Evolutionary conservation across 2,329 filamentous ascomycete genomes (phyloP).

Genomic region (Trichoderma sp.): DNA sequence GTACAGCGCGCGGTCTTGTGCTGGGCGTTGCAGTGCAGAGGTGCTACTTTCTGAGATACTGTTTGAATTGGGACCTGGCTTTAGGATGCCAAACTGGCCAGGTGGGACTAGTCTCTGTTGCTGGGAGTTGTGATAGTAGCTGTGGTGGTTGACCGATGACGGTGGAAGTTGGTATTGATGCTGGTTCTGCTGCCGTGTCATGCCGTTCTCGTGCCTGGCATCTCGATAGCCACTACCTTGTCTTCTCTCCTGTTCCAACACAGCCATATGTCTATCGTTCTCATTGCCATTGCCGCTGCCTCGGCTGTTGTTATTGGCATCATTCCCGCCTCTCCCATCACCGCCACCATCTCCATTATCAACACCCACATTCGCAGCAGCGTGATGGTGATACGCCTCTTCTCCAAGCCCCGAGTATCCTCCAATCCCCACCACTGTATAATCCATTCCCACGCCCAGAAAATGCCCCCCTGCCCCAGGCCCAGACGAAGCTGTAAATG

Average conservation of each 20-base stretch:
- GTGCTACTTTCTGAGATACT: not conserved
- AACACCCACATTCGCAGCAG: not conserved
- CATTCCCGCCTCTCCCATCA: not conserved
- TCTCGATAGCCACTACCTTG: not conserved
- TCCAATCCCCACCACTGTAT: slow-evolving; percentile 1
- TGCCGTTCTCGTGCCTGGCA: not conserved
- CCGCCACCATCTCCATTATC: not conserved
- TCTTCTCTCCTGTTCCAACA: not conserved
- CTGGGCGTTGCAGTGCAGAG: not conserved
- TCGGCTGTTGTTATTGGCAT: not conserved
- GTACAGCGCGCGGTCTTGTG: not conserved
- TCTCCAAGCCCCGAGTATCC: slow-evolving; percentile 31
- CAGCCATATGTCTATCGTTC: not conserved
- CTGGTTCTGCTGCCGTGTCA: slow-evolving; percentile 18
- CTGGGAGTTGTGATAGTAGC: slow-evolving; percentile 25
- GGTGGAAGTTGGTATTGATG: not conserved
- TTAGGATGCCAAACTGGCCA: slow-evolving; percentile 54
- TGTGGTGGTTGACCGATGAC: slow-evolving; percentile 1
- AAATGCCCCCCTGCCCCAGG: slow-evolving; percentile 26
- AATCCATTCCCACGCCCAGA: slow-evolving; percentile 17
- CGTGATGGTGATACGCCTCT: slow-evolving; percentile 31
- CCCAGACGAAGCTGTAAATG: slow-evolving; percentile 29
- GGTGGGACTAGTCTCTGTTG: slow-evolving; percentile 9
- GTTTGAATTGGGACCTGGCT: slow-evolving; percentile 29
- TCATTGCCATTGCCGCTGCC: not conserved